A percentile compares a stretch with the other conserved stretches of the same genome.
These are phyloP conservation scores for Backusella tuberculispora DNA, from an alignment of 192 early-diverging fungal species.

Conservation along the genomic window DNA sequence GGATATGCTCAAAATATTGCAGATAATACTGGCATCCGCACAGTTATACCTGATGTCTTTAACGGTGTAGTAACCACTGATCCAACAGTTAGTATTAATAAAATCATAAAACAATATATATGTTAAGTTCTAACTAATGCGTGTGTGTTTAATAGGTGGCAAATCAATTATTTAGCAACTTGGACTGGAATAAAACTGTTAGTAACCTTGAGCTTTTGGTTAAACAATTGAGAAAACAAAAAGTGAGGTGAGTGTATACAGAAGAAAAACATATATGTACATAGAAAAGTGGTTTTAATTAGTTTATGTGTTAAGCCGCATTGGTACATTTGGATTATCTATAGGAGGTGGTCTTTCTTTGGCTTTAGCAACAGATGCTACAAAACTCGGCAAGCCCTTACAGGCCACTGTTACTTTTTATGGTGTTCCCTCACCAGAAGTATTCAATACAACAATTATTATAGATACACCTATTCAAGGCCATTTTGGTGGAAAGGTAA, in stretches of 20 bases:
- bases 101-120: background rate
- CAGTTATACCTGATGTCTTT: conserved; percentile 52
- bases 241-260: conserved; percentile 27
- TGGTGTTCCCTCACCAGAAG: conserved; percentile 34
- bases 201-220: conserved; percentile 28
- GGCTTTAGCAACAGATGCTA: conserved; percentile 43
- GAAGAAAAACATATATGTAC: background rate
- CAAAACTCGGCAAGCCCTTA: conserved; percentile 22
- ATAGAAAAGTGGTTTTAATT: background rate
- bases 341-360: conserved; percentile 52
- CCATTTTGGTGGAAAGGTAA: conserved; percentile 35
- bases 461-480: conserved; percentile 35
- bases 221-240: conserved; percentile 24
- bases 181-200: conserved; percentile 48
- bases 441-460: conserved; percentile 26
- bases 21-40: conserved; percentile 44
- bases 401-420: conserved; percentile 41
- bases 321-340: conserved; percentile 52
- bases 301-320: conserved; percentile 31
- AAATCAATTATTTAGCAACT: conserved; percentile 48
- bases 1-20: conserved; percentile 52
- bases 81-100: background rate
- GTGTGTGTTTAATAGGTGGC: conserved; percentile 37
- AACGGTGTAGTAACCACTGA: conserved; percentile 35
- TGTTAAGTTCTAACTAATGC: background rate